Evolutionary conservation across 768 basidiomycete species (phyloP), one percentile per base, ranked within the genome.

Genomic region (Podaxis carcinomalis): DNA sequence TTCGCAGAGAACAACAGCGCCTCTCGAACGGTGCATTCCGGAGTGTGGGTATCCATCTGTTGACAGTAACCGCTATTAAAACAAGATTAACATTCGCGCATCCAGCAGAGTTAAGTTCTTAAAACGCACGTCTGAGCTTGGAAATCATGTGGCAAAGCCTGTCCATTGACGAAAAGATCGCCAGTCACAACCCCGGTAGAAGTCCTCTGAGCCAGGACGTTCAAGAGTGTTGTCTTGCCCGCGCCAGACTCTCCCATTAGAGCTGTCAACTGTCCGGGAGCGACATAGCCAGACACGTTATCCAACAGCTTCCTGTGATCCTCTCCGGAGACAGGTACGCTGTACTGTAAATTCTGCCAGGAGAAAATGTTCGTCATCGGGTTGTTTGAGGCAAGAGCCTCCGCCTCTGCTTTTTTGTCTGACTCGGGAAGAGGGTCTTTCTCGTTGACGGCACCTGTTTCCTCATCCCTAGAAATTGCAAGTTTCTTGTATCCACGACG

Each of bases 1-100:
- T 82, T 86, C 3, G 92, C 93, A 0, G 92, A 93, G 75, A 92
- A 90, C 21, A 88, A 72, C 1, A 95, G 77, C 0, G 92, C 91
- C 68, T 95, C 92, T 23, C 90, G 85, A 25, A 95, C 92, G 5
- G 92, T 94, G 1, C 83, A 70, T 6, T 85, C 84, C n/a, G 85
- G 83, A 44, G 88, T 78, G 72, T 95, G 93, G 0, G 85, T 88
- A 66, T 93, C 91, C 79, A 85, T 84, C 70, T 96, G 93, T 68
- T 95, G 92, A 61, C 86, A 88, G 67, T 94, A 95, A 0, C 90
- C 92, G 68, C 71, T 72, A 39, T 16, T 14, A 14, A 27, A 23
- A 44, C 42, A 16, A 49, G 23, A 11, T 49, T 10, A 27, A 25
- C 11, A 32, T 23, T 9, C 46, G 16, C 3, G 13, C 23, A 25